Evolutionary conservation across 1,284 basidiomycete genomes (phyloP), one percentile per base, ranked within the genome.

Genomic region (Gymnopus androsaceus): DNA sequence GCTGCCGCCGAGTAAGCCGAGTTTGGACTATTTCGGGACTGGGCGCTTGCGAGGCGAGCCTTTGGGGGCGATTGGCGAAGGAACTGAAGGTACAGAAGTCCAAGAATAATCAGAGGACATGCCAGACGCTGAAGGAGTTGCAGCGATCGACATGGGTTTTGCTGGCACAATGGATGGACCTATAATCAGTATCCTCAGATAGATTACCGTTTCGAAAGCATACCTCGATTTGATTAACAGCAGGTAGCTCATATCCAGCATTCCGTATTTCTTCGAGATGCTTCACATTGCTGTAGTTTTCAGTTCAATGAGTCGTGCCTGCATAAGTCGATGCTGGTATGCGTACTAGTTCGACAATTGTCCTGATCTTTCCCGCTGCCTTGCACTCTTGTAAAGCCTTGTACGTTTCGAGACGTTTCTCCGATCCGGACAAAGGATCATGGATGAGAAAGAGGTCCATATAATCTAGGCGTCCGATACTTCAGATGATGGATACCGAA

Each of bases 181-280:
- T 92, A 51, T 23, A 27, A 9, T 36, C n/a, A n/a, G n/a, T n/a
- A n/a, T n/a, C n/a, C n/a, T 21, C 21, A 14, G 36, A 5, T 14
- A 3, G 15, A 11, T 23, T 31, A 46, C 27, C n/a, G n/a, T 30
- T 21, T 30, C 14, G 57, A 30, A 12, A 21, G 53, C 33, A 55
- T 62, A 84, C 88, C 76, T 95, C 89, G 54, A 95, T 86, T 67
- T 96, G 93, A 69, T 95, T 94, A 45, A 95, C 85, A 1, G 85
- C 75, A 1, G 93, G 93, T 67, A 79, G 69, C 59, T 82, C 78
- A 48, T 79, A 71, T 8, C 85, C 85, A 0, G 83, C 84, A 0
- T 70, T 70, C 49, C 76, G 77, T 31, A 96, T 85, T 65, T 92
- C 87, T 66, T 92, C 81, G 3, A 96, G 77, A 66, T 95, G 94